phyloP scores from a whole-genome alignment of 1,284 basidiomycete genomes.

The Psilocybe mexicana region DNA sequence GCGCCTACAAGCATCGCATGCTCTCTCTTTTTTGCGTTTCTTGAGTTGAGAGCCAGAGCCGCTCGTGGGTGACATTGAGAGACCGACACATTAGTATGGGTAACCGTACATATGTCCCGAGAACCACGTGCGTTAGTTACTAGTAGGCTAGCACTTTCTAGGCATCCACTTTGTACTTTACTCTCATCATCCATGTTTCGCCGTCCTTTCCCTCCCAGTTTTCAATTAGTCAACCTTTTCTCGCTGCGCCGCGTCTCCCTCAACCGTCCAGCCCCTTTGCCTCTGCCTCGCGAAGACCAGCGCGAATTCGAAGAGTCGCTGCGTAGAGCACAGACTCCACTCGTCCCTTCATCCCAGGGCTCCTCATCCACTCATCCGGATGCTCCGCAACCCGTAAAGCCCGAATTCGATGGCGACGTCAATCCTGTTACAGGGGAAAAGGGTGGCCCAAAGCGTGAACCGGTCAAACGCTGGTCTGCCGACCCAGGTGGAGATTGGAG shows the following conservation, averaged over 20 bases:
- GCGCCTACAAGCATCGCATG: conserved; percentile 70
- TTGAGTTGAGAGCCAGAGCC: conserved; percentile 36
- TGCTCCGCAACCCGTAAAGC: conserved; percentile 53
- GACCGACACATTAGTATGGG: not conserved
- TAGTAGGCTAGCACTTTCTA: no score
- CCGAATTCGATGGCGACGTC: conserved; percentile 72
- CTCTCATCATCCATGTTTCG: not conserved
- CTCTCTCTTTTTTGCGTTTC: conserved; percentile 58
- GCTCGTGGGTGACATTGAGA: conserved; percentile 15
- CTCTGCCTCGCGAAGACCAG: conserved; percentile 70
- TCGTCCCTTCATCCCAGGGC: conserved; percentile 29
- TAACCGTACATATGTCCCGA: not conserved
- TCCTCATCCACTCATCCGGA: conserved; percentile 63
- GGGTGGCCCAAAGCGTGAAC: conserved; percentile 77
- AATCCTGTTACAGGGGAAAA: conserved; percentile 77
- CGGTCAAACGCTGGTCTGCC: conserved; percentile 59
- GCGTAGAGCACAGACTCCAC: conserved; percentile 54
- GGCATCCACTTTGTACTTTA: not conserved
- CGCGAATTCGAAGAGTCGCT: conserved; percentile 77
- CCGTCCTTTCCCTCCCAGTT: not conserved
- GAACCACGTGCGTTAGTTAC: not conserved
- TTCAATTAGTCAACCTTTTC: not conserved
- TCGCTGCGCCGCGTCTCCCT: conserved; percentile 33
- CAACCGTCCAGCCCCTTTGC: conserved; percentile 63
- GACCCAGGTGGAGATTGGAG: conserved; percentile 75